Evolutionary conservation across 1,139 yeast genomes (phyloP), one percentile per base, ranked within the genome.

Genomic region (Nakaseomyces kungkrabaensis): DNA sequence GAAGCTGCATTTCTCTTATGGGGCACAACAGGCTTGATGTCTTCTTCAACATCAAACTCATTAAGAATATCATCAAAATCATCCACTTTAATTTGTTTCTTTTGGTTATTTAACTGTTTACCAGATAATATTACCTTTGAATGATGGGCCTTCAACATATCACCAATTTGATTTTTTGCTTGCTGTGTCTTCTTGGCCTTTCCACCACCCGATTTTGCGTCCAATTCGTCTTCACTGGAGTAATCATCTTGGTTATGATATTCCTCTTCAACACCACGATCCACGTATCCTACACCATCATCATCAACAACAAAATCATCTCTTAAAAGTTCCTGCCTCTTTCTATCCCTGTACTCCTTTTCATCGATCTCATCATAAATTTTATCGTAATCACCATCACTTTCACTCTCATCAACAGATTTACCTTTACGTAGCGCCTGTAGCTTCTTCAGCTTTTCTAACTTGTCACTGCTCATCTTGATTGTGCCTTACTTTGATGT

Each of bases 231-330:
- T 43, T 66, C 67, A 51, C 65, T 63, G 17, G 63, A 56, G 47
- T 66, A 63, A 27, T 65, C 61, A 3, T 51, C 59, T 42, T 58
- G 58, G 17, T 56, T 58, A 26, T 59, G 66, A 95, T 95, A 86
- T 13, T 53, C 52, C 55, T 88, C 95, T 59, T 90, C 95, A 11
- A 77, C 87, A 48, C 97, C 97, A 46, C 85, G 85, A 60, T 92
- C 97, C 1, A 87, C 90, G 62, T 92, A 92, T 1, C 72, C 73
- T 56, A 82, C 83, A 11, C 95, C 96, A 56, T 84, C 81, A 65
- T 92, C 97, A 62, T 89, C 97, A 2, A 88, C 96, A 47, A 92
- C 92, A 64, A 92, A 92, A 63, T 90, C 96, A 62, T 90, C 97
- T 55, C 85, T 82, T 70, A 88, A 74, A 50, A 92, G 73, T 54